Conservation (phyloP, 2,329 filamentous ascomycete species). For the Tolypocladium guangdongense region DNA sequence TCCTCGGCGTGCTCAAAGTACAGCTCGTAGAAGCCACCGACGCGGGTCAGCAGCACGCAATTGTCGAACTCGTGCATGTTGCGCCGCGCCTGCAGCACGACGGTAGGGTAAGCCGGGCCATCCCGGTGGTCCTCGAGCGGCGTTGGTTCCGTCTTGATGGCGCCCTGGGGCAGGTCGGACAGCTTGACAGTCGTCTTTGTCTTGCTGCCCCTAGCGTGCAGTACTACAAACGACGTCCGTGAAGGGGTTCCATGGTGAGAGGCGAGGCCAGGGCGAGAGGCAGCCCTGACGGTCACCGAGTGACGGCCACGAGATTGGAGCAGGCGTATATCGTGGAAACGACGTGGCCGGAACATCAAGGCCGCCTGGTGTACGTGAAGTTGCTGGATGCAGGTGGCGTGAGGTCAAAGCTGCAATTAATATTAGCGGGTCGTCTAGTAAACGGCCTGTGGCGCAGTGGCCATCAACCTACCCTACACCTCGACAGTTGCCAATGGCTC, state of each 20-base stretch:
- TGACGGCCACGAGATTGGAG: neutral
- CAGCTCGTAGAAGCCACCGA: slow-evolving; percentile 94
- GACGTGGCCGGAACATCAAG: slow-evolving; percentile 9
- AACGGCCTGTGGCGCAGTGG: neutral
- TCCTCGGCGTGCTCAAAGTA: slow-evolving; percentile 95
- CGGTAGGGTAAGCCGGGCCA: slow-evolving; percentile 63
- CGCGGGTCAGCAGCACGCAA: slow-evolving; percentile 82
- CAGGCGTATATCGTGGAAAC: slow-evolving; percentile 1
- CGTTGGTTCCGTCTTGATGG: slow-evolving; percentile 20
- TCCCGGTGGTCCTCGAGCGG: slow-evolving; percentile 26
- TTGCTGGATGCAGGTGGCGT: neutral
- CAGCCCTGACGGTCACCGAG: neutral
- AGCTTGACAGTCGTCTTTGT: slow-evolving; percentile 42
- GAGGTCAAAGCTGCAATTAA: neutral
- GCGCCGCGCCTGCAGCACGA: slow-evolving; percentile 73
- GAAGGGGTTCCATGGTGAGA: neutral
- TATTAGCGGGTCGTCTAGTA: neutral
- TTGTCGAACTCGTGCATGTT: slow-evolving; percentile 88
- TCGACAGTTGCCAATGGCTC: neutral
- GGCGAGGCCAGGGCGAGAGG: neutral
- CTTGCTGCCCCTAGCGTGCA: slow-evolving; percentile 37
- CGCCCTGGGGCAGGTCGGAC: slow-evolving; percentile 46
- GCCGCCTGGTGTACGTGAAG: neutral
- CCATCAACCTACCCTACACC: neutral
- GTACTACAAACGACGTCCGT: slow-evolving; percentile 8